These are phyloP conservation scores for Sarcodon sp. DNA, from an alignment of 768 basidiomycete species.

Conservation along the genomic window DNA sequence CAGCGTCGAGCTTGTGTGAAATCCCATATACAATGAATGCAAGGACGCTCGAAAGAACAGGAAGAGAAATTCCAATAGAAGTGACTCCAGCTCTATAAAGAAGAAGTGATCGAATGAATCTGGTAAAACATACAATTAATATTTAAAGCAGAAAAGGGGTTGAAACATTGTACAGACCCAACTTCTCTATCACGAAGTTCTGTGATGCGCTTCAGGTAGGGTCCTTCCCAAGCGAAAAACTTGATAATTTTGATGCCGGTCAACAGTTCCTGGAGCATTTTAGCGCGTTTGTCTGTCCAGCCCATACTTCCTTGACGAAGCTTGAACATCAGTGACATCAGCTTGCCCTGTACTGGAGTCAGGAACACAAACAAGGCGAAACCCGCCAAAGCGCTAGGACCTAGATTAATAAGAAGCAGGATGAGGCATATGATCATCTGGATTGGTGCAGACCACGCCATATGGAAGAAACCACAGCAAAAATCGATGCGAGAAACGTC, in stretches of 20 bases:
- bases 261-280: conserved; percentile 79
- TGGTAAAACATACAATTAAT: conserved; percentile 10
- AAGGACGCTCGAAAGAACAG: conserved; percentile 67
- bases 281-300: conserved; percentile 87
- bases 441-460: conserved; percentile 67
- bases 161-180: conserved; percentile 26
- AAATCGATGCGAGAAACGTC: conserved; percentile 91
- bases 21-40: conserved; percentile 68
- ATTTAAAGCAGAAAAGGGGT: conserved; percentile 1
- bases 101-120: conserved; percentile 55
- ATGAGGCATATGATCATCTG: conserved; percentile 69
- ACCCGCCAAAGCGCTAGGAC: conserved; percentile 41
- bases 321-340: conserved; percentile 63
- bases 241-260: conserved; percentile 90
- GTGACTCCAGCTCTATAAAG: conserved; percentile 54
- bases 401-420: conserved; percentile 63
- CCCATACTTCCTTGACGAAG: conserved; percentile 64
- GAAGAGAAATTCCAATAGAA: conserved; percentile 59
- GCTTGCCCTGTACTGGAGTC: conserved; percentile 58
- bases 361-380: conserved; percentile 54
- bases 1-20: conserved; percentile 57
- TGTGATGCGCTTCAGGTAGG: conserved; percentile 64
- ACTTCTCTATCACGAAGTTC: conserved; percentile 65
- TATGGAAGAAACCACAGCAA: conserved; percentile 67
- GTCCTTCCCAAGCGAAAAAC: conserved; percentile 79